phyloP scores from a whole-genome alignment of 169 alveolate genomes.

The Eimeria praecox region DNA sequence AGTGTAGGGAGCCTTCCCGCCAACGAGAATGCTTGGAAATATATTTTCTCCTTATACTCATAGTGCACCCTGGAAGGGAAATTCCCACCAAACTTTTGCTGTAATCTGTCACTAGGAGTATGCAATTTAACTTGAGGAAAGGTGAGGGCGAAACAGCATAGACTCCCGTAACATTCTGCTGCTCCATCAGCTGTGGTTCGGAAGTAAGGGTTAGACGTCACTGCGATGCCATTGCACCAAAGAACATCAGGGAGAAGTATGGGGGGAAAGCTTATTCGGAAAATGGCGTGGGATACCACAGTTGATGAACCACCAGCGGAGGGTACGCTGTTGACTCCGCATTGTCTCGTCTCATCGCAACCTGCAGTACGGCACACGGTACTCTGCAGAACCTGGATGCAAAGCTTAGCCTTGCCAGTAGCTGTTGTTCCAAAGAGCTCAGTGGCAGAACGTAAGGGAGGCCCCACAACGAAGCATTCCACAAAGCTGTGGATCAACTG shows the following conservation, averaged over 20 bases:
- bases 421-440: constrained; percentile 40
- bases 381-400: constrained; percentile 33
- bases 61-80: not conserved
- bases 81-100: not conserved
- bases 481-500: constrained; percentile 38
- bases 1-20: not conserved
- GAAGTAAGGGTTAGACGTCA: constrained; percentile 7
- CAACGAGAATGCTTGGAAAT: not conserved
- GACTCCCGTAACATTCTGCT: not conserved
- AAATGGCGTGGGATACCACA: constrained; percentile 58
- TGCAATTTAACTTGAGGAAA: not conserved
- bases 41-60: not conserved
- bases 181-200: not conserved
- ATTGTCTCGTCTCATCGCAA: not conserved
- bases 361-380: constrained; percentile 55
- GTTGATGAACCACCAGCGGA: not conserved
- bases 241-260: constrained; percentile 48
- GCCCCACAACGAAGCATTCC: constrained; percentile 71
- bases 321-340: not conserved
- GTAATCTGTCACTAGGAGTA: not conserved
- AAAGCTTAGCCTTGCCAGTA: constrained; percentile 29
- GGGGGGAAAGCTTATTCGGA: constrained; percentile 64
- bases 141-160: constrained; percentile 21
- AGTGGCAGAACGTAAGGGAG: constrained; percentile 37
- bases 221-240: constrained; percentile 34